A percentile compares a stretch with the other conserved stretches of the same genome.
These are phyloP conservation scores for Arxiozyma bovina DNA, from an alignment of 1,139 yeast species.

Conservation along the genomic window DNA sequence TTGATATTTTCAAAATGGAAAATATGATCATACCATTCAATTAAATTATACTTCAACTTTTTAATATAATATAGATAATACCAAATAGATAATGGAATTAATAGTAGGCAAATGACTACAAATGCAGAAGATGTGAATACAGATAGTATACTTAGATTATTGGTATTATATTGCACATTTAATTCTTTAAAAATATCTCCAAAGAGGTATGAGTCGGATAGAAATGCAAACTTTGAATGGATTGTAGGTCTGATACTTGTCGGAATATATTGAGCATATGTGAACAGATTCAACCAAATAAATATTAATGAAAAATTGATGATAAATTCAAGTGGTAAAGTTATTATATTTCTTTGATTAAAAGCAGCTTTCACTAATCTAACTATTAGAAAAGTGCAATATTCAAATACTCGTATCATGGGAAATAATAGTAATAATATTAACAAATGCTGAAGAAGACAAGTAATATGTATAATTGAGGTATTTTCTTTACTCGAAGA, in stretches of 20 bases:
- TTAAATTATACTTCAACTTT: slow-evolving; percentile 14
- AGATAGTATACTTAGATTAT: slow-evolving; percentile 6
- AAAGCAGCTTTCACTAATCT: slow-evolving; percentile 8
- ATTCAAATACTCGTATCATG: neutral
- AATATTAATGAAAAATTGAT: slow-evolving; percentile 47
- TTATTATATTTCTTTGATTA: slow-evolving; percentile 35
- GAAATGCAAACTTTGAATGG: slow-evolving; percentile 29
- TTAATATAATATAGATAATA: slow-evolving; percentile 20
- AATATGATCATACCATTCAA: slow-evolving; percentile 22
- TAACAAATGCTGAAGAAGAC: too few species aligned
- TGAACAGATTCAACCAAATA: slow-evolving; percentile 51
- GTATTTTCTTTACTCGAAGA: neutral
- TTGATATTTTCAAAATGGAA: slow-evolving; percentile 17
- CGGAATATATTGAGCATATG: slow-evolving; percentile 55
- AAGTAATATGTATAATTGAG: neutral
- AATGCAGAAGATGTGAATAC: slow-evolving; percentile 13
- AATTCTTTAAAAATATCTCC: slow-evolving; percentile 29
- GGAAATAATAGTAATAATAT: neutral
- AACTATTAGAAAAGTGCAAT: neutral
- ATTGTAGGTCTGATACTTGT: slow-evolving; percentile 47
- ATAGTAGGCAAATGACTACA: slow-evolving; percentile 8
- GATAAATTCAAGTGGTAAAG: slow-evolving; percentile 38
- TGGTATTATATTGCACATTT: slow-evolving; percentile 11
- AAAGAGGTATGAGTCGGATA: slow-evolving; percentile 23
- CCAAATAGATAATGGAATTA: slow-evolving; percentile 22